Base-by-base conservation (phyloP, 345 rosid species). In the Brassica carinata region DNA sequence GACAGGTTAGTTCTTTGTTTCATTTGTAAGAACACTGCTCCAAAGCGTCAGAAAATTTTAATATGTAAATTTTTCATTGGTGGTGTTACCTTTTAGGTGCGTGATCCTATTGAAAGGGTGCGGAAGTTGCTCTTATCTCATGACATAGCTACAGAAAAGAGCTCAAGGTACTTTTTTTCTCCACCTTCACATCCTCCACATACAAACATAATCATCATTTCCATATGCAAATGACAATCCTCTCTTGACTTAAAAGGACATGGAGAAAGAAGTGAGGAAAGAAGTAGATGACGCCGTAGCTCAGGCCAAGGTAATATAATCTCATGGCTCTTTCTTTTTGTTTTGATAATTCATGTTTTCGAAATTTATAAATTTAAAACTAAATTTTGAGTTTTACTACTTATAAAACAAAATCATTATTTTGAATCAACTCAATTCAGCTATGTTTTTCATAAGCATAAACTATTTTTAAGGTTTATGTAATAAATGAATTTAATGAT, bases 101-200 rank as follows among this genome's bases (percentile, higher is more conserved):
- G 99, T 83, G 99, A 96, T 82, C 97, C 98, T 11, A 27, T 96
- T 75, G 99, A 94, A 86, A 89, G 99, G 83, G 81, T 96, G 63
- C 83, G 99, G 67, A 94, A 96, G 86, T 73, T 96, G 78, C 67
- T 96, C 72, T 27, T 90, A n/a, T 59, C 89, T 73, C 94, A 88
- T 82, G 98, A 96, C 68, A 82, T 96, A 72, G 99, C 99, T 73
- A 88, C 93, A 4, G 99, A 88, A 92, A 94, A 85, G 99, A 94
- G 85, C 89, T 96, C 31, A 96, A 96, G 98, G 99, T 96, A 87
- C 8, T 40, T 36, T 9, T n/a, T 43, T 43, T 14, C 13, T 53
- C 17, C 5, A 27, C 36, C 34, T 63, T 27, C 18, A 4, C n/a
- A 23, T n/a, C 19, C 19, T 53, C 58, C 6, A 1, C 23, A 7